phyloP scores from a whole-genome alignment of 257 asterid genomes.

The Solanum bulbocastanum region DNA sequence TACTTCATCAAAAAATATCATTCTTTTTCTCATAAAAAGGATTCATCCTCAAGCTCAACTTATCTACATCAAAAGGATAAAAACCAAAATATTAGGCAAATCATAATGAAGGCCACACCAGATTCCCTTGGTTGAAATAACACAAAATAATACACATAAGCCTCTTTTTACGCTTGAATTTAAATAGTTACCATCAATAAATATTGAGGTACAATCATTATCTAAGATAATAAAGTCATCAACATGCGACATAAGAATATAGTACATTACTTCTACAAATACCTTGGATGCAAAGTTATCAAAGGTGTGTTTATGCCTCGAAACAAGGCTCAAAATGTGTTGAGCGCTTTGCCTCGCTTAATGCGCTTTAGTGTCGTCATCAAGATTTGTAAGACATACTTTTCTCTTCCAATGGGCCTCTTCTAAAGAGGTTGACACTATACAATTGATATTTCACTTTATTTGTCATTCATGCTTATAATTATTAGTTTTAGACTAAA shows the following conservation, averaged over 20 bases:
- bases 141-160: not conserved
- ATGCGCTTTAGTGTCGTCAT: not conserved
- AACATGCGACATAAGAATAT: not conserved
- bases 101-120: not conserved
- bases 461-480: not conserved
- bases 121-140: not conserved
- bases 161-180: not conserved
- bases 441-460: not conserved
- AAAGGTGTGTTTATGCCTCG: not conserved
- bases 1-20: not conserved
- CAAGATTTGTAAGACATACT: not conserved
- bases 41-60: not conserved
- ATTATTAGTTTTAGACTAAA: no score
- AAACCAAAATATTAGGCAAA: not conserved
- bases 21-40: not conserved
- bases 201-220: not conserved
- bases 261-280: not conserved
- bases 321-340: not conserved
- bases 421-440: not conserved
- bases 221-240: not conserved
- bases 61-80: not conserved
- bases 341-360: not conserved
- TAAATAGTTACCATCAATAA: not conserved
- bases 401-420: not conserved
- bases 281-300: not conserved